Conservation (phyloP, 1,284 basidiomycete species). For the Apiotrichum gamsii region DNA sequence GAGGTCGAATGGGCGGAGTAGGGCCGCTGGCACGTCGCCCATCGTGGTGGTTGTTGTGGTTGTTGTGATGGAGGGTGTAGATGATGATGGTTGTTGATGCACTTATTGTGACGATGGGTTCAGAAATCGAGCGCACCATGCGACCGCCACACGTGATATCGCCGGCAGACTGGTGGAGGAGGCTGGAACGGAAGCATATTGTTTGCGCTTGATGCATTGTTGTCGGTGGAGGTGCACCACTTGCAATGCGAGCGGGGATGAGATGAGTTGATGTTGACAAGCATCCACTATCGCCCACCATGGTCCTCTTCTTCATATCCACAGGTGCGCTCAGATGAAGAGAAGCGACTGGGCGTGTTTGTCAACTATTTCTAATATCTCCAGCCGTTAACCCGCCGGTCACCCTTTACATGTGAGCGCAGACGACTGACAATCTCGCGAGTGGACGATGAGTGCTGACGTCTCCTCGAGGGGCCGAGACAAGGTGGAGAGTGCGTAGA, state of each 20-base stretch:
- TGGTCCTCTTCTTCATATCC: slow-evolving; percentile 57
- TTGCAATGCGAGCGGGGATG: not conserved
- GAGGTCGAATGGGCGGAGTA: slow-evolving; percentile 39
- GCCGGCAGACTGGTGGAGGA: not conserved
- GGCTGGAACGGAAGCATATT: too few relatives aligned
- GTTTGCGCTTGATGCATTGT: not conserved
- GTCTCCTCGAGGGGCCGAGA: slow-evolving; percentile 70
- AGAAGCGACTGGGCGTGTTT: too few relatives aligned
- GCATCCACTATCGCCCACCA: slow-evolving; percentile 19
- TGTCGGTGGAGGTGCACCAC: slow-evolving; percentile 7
- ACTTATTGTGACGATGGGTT: too few relatives aligned
- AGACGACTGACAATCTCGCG: too few relatives aligned
- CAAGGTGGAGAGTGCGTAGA: slow-evolving; percentile 81
- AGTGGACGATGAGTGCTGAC: slow-evolving; percentile 1
- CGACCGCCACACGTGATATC: not conserved
- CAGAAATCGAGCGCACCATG: not conserved
- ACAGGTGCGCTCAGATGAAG: slow-evolving; percentile 39
- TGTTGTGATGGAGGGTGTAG: not conserved
- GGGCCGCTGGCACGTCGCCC: slow-evolving; percentile 28
- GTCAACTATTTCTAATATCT: too few relatives aligned
- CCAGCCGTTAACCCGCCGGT: slow-evolving; percentile 59
- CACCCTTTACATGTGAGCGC: slow-evolving; percentile 64
- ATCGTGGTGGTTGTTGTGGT: not conserved
- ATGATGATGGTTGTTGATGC: too few relatives aligned
- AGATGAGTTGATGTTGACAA: not conserved